Base-by-base conservation (phyloP, 257 asterid species). In the Anisodus acutangulus region DNA sequence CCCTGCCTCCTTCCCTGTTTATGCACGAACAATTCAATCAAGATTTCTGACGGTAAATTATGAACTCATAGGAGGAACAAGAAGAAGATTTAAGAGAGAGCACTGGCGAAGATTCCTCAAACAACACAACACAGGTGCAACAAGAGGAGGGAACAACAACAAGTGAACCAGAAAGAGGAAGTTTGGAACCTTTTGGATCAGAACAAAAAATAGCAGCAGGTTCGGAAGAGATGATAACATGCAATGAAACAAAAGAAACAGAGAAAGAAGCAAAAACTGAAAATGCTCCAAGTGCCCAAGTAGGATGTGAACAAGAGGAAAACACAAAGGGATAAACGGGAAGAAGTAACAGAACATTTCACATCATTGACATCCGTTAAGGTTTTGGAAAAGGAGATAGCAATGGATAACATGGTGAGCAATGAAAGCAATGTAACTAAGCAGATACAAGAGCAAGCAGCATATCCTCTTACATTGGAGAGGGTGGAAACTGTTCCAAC, bases 151-250 rank as follows among this genome's bases (percentile, higher is more conserved):
- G 41, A 74, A 74, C 81, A 74, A 49, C 43, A 49, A 49, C 12
- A 26, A 74, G 81, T 74, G 81, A 49, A 49, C 62, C 62, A 4
- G 22, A 74, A 74, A 74, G 19, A 49, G 62, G 19, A 74, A 74
- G 43, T 22, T 49, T 22, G 45, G 59, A 49, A 74, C 62, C 81
- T 74, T 74, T 74, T 49, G 62, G 85, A 84, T 41, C 53, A 69
- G 70, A 80, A 76, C 19, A 78, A 55, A 39, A 87, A 76, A 72
- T 85, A 37, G 68, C 43, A 66, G 57, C 89, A 88, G 87, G 84
- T 57, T 22, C 49, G 16, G 60, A 80, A 86, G 55, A 82, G 69
- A 67, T 68, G 47, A 79, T n/a, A 63, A 26, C 17, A 22, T 37
- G 7, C 37, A 37, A 47, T 19, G 12, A 64, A 76, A 74, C 83